Conservation (phyloP, 2,329 filamentous ascomycete species). For the Parafenestella ontariensis region DNA sequence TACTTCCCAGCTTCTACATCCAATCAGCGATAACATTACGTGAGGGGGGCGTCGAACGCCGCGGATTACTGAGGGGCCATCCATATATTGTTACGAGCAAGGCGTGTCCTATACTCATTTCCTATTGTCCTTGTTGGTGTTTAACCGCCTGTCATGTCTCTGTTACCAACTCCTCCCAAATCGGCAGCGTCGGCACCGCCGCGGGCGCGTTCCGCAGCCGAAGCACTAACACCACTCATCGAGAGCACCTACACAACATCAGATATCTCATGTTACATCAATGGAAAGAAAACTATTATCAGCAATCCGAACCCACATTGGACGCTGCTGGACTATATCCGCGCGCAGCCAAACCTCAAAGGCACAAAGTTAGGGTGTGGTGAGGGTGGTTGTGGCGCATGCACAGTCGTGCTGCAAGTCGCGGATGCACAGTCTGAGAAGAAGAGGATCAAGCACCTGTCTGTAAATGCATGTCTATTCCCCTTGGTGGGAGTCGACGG, state of each 20-base stretch:
- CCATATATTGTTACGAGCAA: constrained; percentile 3
- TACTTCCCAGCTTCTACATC: constrained; percentile 5
- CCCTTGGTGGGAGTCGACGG: constrained; percentile 91
- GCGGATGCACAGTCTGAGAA: constrained; percentile 73
- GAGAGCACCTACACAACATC: constrained; percentile 79
- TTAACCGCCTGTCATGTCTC: constrained; percentile 28
- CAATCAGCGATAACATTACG: constrained; percentile 36
- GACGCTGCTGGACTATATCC: constrained; percentile 88
- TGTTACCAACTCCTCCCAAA: constrained; percentile 38
- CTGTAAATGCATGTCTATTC: constrained; percentile 91
- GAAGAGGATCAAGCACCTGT: constrained; percentile 88
- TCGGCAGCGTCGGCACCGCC: constrained; percentile 38
- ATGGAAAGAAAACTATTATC: constrained; percentile 83
- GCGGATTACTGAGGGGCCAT: constrained; percentile 24
- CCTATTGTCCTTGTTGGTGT: background rate
- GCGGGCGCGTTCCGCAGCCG: constrained; percentile 33
- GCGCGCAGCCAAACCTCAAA: constrained; percentile 81
- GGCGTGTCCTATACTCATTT: background rate
- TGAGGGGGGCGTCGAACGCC: constrained; percentile 14
- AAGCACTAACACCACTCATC: constrained; percentile 69
- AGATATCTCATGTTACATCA: constrained; percentile 81
- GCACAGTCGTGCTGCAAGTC: constrained; percentile 72
- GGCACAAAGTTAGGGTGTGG: constrained; percentile 96
- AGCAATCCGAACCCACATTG: constrained; percentile 89
- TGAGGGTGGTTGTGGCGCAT: constrained; percentile 94